Conservation (phyloP, 2,329 filamentous ascomycete genomes). For the Alternaria metachromatica region DNA sequence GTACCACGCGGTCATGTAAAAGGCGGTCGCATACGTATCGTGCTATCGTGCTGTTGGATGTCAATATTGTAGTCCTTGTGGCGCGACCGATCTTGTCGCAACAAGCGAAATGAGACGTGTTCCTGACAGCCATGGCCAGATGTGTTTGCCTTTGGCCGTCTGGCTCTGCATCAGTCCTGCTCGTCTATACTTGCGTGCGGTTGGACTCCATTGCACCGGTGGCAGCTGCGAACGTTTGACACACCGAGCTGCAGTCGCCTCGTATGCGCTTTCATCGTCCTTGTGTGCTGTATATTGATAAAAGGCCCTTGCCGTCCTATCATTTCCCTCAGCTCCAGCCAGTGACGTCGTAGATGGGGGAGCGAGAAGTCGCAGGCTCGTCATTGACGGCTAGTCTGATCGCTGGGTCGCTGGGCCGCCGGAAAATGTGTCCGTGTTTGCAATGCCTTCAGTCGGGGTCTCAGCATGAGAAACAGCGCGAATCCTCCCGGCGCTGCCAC, state of each 20-base stretch:
- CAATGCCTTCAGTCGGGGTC: neutral
- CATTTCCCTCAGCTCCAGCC: too few relatives aligned
- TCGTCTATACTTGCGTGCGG: neutral
- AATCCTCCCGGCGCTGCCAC: neutral
- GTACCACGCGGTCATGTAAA: neutral
- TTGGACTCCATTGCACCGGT: neutral
- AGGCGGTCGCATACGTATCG: neutral
- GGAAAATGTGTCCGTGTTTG: fast-evolving
- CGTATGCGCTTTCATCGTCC: neutral
- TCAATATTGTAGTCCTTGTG: neutral
- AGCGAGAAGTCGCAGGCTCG: neutral
- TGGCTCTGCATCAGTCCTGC: neutral
- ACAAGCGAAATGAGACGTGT: neutral
- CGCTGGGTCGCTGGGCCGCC: neutral
- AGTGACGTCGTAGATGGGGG: neutral
- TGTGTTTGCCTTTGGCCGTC: neutral
- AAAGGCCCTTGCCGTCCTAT: too few relatives aligned
- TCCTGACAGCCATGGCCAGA: fast-evolving
- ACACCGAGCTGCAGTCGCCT: neutral
- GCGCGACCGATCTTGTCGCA: neutral
- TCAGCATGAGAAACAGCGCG: neutral
- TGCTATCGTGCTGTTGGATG: neutral
- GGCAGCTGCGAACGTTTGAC: neutral
- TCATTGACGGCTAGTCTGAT: neutral
- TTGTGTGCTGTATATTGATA: neutral